These are phyloP conservation scores for Vigna angularis DNA, from an alignment of 306 rosid species.

Conservation along the genomic window DNA sequence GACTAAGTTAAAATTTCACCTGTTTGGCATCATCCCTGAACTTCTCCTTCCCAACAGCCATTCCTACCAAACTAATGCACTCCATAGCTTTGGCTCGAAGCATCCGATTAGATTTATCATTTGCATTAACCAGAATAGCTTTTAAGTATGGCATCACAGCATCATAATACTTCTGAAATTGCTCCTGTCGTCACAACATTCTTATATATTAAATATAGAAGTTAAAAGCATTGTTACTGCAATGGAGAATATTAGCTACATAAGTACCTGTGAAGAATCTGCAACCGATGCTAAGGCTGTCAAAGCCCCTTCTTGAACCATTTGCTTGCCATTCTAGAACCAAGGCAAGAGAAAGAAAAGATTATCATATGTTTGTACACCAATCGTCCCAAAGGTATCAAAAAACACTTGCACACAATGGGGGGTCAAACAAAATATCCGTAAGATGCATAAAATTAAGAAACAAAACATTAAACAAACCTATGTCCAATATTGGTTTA, in stretches of 20 bases:
- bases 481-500: background rate
- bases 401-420: conserved; percentile 17
- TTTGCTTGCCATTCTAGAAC: conserved; percentile 71
- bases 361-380: background rate
- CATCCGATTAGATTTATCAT: conserved; percentile 92
- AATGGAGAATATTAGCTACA: background rate
- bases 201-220: conserved; percentile 17
- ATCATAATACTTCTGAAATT: conserved; percentile 83
- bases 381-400: conserved; percentile 30
- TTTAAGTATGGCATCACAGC: conserved; percentile 95
- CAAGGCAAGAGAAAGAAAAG: conserved; percentile 1
- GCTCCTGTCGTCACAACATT: conserved; percentile 57
- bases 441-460: background rate
- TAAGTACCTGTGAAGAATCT: conserved; percentile 80
- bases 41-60: conserved; percentile 99
- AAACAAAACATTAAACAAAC: conserved; percentile 19
- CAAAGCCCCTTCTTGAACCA: conserved; percentile 81
- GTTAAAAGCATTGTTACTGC: background rate
- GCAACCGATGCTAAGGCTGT: conserved; percentile 85
- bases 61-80: conserved; percentile 98
- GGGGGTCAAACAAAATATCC: conserved; percentile 16
- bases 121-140: conserved; percentile 91
- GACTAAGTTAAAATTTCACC: conserved; percentile 50
- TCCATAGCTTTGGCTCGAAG: conserved; percentile 99
- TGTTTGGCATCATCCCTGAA: conserved; percentile 98